Base-by-base conservation (phyloP, 2,329 filamentous ascomycete species). In the Harringtonia lauricola region DNA sequence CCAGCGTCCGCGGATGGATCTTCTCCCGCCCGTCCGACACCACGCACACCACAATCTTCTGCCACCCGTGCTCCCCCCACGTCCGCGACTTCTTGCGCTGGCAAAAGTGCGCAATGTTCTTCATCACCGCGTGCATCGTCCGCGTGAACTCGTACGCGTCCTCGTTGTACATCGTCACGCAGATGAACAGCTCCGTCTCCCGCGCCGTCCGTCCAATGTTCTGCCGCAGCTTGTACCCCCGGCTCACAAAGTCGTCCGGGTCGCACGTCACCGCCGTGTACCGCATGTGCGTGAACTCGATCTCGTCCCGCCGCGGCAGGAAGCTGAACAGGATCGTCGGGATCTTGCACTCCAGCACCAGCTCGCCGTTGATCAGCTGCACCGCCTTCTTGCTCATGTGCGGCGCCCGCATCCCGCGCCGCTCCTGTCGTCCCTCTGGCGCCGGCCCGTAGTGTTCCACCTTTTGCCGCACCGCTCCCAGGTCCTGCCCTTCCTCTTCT, bases 141-240 rank as follows among this genome's bases (percentile, higher is more conserved):
- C 92, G 79, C 8, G 92, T 95, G 55, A 98, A 98, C 58, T 88
- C 79, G 55, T 95, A 86, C 59, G 96, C 92, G 63, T 95, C 86
- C 64, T 98, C 92, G 63, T 98, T 98, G 70, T 98, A 98, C 90
- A 95, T 95, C 43, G 90, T 96, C 43, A 96, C 80, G 33, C 89
- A 90, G 56, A 96, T 95, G 63, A 96, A 95, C 3, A 96, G 71
- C 66, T 96, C 90, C 0, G 90, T 95, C 58, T 95, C 86, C 44
- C 90, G 75, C 7, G 87, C 83, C 62, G 95, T 95, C 44, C 86
- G 87, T 58, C 95, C 95, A 28, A 96, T 76, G 58, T 79, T 83
- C 64, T 96, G 90, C 50, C 90, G 84, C 48, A 96, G 65, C 8
- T 86, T 80, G 59, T 84, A 88, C 95, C 89, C 0, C 89, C 94